These are phyloP conservation scores for Zymoseptoria ardabiliae DNA, from an alignment of 2,329 filamentous ascomycete genomes.

Conservation along the genomic window DNA sequence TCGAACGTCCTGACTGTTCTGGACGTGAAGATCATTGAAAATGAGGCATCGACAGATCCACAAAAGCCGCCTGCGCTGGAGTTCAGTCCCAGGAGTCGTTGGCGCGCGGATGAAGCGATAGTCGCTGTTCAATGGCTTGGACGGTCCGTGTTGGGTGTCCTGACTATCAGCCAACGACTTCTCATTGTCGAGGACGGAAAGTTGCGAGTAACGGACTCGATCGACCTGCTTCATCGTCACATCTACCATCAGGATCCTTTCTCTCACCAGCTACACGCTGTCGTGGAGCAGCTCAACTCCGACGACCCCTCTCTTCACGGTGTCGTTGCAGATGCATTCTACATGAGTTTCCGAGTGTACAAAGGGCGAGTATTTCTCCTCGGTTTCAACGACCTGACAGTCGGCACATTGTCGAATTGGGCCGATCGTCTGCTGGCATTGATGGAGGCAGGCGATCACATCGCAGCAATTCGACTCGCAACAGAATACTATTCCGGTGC, in stretches of 20 bases:
- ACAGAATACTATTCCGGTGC: constrained; percentile 88
- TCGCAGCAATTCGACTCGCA: constrained; percentile 81
- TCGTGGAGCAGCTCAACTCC: constrained; percentile 85
- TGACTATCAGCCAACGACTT: constrained; percentile 90
- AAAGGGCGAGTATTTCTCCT: constrained; percentile 88
- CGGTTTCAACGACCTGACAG: constrained; percentile 86
- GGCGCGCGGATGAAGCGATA: constrained; percentile 91
- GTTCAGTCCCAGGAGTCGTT: constrained; percentile 77
- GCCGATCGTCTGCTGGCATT: constrained; percentile 85
- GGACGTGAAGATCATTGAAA: constrained; percentile 68
- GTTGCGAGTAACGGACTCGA: constrained; percentile 87
- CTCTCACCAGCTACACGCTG: constrained; percentile 71
- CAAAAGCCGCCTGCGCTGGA: constrained; percentile 71
- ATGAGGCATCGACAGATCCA: constrained; percentile 52
- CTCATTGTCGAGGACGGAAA: constrained; percentile 84
- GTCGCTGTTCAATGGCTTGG: constrained; percentile 96
- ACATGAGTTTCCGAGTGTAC: constrained; percentile 95
- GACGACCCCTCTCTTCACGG: constrained; percentile 86
- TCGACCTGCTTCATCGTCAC: constrained; percentile 84
- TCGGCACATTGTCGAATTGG: constrained; percentile 93
- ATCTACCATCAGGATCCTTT: constrained; percentile 90
- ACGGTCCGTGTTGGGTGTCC: constrained; percentile 78
- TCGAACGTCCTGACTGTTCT: constrained; percentile 93
- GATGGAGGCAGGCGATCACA: constrained; percentile 95
- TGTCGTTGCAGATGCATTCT: constrained; percentile 92